phyloP scores from a whole-genome alignment of 106 monocot genomes.

The Chionographis japonica region DNA sequence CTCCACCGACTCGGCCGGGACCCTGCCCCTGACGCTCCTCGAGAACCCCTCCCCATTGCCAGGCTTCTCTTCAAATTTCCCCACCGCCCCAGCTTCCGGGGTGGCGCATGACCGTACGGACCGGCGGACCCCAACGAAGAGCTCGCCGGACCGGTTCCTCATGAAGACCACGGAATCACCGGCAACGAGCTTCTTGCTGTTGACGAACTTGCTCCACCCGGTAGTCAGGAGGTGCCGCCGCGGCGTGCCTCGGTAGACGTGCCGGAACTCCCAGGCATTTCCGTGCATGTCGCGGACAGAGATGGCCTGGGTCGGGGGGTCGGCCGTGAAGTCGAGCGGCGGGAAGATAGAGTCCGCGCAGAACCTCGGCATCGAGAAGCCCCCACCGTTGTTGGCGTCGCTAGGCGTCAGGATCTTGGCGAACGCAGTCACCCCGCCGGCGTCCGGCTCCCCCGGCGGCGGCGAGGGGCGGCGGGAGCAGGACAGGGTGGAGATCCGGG shows the following conservation, averaged over 20 bases:
- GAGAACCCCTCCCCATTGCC: not conserved
- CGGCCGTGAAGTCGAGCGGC: constrained; percentile 12
- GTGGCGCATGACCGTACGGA: not conserved
- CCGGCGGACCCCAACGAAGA: constrained; percentile 19
- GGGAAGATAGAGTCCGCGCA: constrained; percentile 23
- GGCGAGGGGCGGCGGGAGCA: too few relatives aligned
- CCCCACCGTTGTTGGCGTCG: constrained; percentile 19
- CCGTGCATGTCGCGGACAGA: constrained; percentile 18
- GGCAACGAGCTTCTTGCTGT: constrained; percentile 23
- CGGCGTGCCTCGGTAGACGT: constrained; percentile 20
- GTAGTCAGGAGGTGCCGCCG: constrained; percentile 17
- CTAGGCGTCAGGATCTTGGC: constrained; percentile 15
- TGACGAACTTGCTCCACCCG: constrained; percentile 25
- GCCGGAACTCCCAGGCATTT: constrained; percentile 17
- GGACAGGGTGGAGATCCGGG: not conserved
- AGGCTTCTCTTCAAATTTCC: too few relatives aligned
- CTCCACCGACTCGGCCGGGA: constrained; percentile 8
- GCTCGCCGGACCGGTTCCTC: constrained; percentile 13
- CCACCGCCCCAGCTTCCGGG: not conserved
- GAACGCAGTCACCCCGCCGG: constrained; percentile 5
- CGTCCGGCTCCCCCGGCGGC: not conserved
- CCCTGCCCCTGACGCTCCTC: not conserved
- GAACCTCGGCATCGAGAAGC: constrained; percentile 12
- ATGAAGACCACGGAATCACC: constrained; percentile 25
- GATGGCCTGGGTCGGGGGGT: constrained; percentile 13